These are phyloP conservation scores for Entomortierella parvispora DNA, from an alignment of 192 early-diverging fungal genomes.

Conservation along the genomic window DNA sequence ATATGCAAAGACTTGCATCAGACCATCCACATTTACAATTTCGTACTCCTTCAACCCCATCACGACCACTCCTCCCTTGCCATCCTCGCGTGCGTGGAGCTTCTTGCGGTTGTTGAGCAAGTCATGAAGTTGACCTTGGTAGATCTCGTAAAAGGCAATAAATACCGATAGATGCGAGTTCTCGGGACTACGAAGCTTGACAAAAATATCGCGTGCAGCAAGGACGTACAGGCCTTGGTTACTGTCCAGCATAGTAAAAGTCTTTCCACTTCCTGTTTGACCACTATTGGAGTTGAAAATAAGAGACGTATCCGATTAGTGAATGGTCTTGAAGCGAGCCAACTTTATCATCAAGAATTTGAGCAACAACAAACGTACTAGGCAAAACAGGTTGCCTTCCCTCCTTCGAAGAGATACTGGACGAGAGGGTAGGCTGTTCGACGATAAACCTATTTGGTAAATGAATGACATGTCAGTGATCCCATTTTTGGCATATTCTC, in stretches of 20 bases:
- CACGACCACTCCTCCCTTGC: conserved; percentile 93
- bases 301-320: neutral
- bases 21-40: conserved; percentile 83
- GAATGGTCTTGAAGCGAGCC: no score
- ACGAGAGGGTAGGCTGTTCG: conserved; percentile 94
- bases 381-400: conserved; percentile 99
- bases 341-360: no score
- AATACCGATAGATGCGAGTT: conserved; percentile 81
- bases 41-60: conserved; percentile 89
- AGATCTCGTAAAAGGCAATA: conserved; percentile 97
- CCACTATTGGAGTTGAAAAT: conserved; percentile 59
- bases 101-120: conserved; percentile 90
- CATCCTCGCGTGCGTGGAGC: conserved; percentile 97
- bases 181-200: conserved; percentile 71
- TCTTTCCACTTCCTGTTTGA: conserved; percentile 95
- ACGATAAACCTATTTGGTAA: conserved; percentile 71
- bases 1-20: conserved; percentile 95
- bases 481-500: neutral
- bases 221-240: conserved; percentile 91
- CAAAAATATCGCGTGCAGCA: conserved; percentile 94
- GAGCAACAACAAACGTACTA: conserved; percentile 82
- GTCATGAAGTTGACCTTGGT: conserved; percentile 96
- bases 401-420: conserved; percentile 93
- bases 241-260: conserved; percentile 95
- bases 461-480: neutral